phyloP scores from a whole-genome alignment of 371 early-diverging fungal genomes.

The Dinochytrium kinnereticum region DNA sequence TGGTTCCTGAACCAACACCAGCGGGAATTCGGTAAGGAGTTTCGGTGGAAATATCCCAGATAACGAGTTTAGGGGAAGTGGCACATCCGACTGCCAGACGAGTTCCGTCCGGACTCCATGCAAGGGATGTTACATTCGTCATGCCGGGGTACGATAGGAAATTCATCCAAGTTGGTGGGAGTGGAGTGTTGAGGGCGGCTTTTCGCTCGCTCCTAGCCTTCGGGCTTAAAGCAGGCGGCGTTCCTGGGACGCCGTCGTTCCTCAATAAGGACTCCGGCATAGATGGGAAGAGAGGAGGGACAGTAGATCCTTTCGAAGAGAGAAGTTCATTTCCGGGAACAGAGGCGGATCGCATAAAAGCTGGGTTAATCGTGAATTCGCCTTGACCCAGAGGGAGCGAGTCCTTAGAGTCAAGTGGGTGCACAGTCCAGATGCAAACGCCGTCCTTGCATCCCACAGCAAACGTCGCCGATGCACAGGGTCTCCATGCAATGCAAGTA shows the following conservation, averaged over 20 bases:
- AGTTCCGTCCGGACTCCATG: constrained; percentile 45
- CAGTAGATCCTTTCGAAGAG: not conserved
- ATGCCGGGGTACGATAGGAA: constrained; percentile 33
- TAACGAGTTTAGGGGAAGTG: constrained; percentile 20
- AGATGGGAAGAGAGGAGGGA: not conserved
- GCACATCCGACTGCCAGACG: constrained; percentile 37
- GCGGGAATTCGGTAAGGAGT: constrained; percentile 15
- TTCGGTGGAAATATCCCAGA: constrained; percentile 43
- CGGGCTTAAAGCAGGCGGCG: not conserved
- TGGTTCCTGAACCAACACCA: constrained; percentile 26
- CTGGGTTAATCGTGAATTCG: not conserved
- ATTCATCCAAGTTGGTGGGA: constrained; percentile 24
- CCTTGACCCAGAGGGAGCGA: not conserved
- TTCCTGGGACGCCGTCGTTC: not conserved
- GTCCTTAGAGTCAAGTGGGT: not conserved
- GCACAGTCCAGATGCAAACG: constrained; percentile 62
- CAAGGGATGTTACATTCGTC: constrained; percentile 30
- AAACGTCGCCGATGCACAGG: constrained; percentile 48
- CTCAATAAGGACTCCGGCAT: not conserved
- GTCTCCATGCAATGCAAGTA: constrained; percentile 64
- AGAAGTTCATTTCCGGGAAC: not conserved
- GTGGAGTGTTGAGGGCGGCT: not conserved
- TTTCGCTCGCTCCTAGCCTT: not conserved
- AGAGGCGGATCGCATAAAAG: not conserved
- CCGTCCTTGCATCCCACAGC: constrained; percentile 64